phyloP scores from a whole-genome alignment of 768 basidiomycete species.

The Leccinum subtestaceum region DNA sequence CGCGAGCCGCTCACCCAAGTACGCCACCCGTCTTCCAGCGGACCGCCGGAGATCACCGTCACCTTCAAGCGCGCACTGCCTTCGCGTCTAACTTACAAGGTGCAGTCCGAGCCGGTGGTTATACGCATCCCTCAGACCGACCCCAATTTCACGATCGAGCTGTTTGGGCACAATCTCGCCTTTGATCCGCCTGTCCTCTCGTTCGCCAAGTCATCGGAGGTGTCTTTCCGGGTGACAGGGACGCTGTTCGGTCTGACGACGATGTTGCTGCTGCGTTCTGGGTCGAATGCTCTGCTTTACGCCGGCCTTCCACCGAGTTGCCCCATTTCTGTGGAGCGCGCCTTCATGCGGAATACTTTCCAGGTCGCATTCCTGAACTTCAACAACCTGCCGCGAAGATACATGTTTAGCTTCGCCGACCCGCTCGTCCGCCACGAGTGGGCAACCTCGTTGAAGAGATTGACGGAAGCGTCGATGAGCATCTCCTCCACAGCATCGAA shows the following conservation, averaged over 20 bases:
- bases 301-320: constrained; percentile 77
- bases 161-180: constrained; percentile 82
- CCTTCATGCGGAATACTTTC: constrained; percentile 97
- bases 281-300: constrained; percentile 81
- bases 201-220: constrained; percentile 76
- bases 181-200: constrained; percentile 86
- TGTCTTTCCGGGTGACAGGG: constrained; percentile 90
- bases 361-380: constrained; percentile 82
- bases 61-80: constrained; percentile 75
- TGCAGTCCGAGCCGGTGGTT: constrained; percentile 84
- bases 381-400: constrained; percentile 67
- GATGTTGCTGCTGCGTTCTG: constrained; percentile 80
- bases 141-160: constrained; percentile 74
- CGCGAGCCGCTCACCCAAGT: constrained; percentile 73
- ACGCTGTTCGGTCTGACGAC: constrained; percentile 77
- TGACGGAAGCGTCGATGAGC: constrained; percentile 52
- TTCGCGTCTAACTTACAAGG: constrained; percentile 77
- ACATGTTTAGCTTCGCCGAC: constrained; percentile 93
- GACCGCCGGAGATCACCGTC: constrained; percentile 52
- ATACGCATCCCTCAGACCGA: constrained; percentile 85
- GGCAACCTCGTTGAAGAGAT: constrained; percentile 63
- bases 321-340: constrained; percentile 77
- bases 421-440: constrained; percentile 72
- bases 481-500: constrained; percentile 26
- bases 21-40: constrained; percentile 42